Base-by-base conservation (phyloP, 2,329 filamentous ascomycete genomes). In the Clarireedia homoeocarpa region DNA sequence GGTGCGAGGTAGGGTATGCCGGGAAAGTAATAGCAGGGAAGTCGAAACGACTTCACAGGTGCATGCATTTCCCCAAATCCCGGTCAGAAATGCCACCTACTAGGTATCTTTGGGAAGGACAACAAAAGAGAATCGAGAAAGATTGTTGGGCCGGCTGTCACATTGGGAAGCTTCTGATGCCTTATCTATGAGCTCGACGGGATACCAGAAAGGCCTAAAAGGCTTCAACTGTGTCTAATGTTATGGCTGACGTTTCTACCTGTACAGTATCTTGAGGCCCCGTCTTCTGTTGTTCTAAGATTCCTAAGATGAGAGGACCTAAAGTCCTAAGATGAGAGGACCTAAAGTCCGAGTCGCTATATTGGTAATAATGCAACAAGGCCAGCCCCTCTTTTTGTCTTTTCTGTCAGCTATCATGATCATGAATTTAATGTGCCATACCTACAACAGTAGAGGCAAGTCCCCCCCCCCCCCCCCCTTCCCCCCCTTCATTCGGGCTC, bases 21-120 rank as follows among this genome's bases (percentile, higher is more conserved):
- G 27, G 42, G 30, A 34, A 53, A 17, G 52, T 55, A 30, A 30
- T 51, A 6, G 38, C 47, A 55, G 48, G 47, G 53, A 55, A 55
- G 36, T 55, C 45, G 46, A 51, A 51, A 55, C 53, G 53, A 38
- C 26, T 55, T 34, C 30, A 34, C 6, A 34, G 30, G 9, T 34
- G 30, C 30, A 34, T 34, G 30, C 30, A 26, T 46, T 34, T 55
- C 5, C 47, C 47, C 42, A 38, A 45, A 55, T 45, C 53, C 53
- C 15, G 30, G 53, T 45, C 47, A 12, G 38, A 40, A 9, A 48
- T 7, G 17, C 15, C 14, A 42, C 30, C 30, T 7, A 30, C 27
- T 34, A 34, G 30, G 30, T 34, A 9, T 34, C 30, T 34, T 34
- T 34, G 10, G 30, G 30, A 34, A 34, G 30, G 30, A 34, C 30